Evolutionary conservation across 208 protist genomes (phyloP).

Genomic region (Leishmania major): DNA sequence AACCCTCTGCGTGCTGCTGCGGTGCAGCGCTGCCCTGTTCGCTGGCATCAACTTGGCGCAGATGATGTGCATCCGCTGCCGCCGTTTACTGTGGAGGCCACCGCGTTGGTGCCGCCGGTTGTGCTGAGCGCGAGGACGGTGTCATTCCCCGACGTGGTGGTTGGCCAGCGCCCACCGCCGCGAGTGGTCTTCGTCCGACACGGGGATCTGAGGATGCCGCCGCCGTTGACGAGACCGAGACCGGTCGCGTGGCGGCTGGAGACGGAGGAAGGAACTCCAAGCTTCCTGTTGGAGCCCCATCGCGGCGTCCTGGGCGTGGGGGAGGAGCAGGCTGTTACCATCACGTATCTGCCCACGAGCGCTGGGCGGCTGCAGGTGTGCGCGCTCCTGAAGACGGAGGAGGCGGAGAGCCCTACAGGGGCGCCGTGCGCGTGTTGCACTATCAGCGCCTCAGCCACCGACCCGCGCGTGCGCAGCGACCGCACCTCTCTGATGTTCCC

Average conservation of each 20-base stretch:
- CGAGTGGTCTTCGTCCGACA: slow-evolving; percentile 52
- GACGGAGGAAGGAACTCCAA: slow-evolving; percentile 8
- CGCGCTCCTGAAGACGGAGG: slow-evolving; percentile 66
- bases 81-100: slow-evolving; percentile 57
- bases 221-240: slow-evolving; percentile 24
- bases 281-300: slow-evolving; percentile 71
- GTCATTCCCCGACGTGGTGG: slow-evolving; percentile 62
- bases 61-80: slow-evolving; percentile 69
- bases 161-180: slow-evolving; percentile 50
- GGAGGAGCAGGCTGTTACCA: slow-evolving; percentile 51
- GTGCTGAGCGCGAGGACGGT: slow-evolving; percentile 34
- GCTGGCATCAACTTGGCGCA: slow-evolving; percentile 74
- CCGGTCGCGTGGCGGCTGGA: slow-evolving; percentile 28
- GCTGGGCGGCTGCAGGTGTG: slow-evolving; percentile 34
- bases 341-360: slow-evolving; percentile 71
- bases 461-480: slow-evolving; percentile 86
- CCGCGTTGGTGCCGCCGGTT: slow-evolving; percentile 41
- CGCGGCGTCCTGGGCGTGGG: slow-evolving; percentile 54
- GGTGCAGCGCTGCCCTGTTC: slow-evolving; percentile 41
- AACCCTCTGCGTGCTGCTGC: slow-evolving; percentile 16
- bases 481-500: slow-evolving; percentile 83
- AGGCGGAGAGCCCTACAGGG: slow-evolving; percentile 8
- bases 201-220: slow-evolving; percentile 16
- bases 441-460: slow-evolving; percentile 60
- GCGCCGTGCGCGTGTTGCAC: slow-evolving; percentile 64